phyloP scores from a whole-genome alignment of 495 filamentous ascomycete species.

The Apodospora peruviana region DNA sequence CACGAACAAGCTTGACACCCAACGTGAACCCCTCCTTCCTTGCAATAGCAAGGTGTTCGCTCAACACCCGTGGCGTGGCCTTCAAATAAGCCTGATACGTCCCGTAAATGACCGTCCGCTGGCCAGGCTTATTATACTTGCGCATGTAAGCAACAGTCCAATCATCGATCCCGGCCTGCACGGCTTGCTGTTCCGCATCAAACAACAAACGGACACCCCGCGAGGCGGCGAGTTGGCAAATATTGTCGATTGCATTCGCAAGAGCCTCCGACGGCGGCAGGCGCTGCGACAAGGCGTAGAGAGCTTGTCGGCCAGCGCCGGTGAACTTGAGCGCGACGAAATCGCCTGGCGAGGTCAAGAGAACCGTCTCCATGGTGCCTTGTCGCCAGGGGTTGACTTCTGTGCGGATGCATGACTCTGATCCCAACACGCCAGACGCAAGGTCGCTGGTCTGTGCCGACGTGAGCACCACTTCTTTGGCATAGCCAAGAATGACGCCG shows the following conservation, averaged over 20 bases:
- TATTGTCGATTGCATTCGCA: constrained; percentile 60
- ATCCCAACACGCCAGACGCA: constrained; percentile 21
- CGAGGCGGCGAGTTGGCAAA: constrained; percentile 70
- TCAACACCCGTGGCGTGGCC: constrained; percentile 58
- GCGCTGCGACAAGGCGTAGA: constrained; percentile 55
- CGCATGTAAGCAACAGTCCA: constrained; percentile 80
- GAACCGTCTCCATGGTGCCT: constrained; percentile 71
- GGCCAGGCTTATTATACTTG: constrained; percentile 59
- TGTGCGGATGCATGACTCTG: constrained; percentile 40
- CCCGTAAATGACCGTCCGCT: constrained; percentile 55
- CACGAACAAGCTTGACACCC: constrained; percentile 87
- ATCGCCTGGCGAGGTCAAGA: constrained; percentile 67
- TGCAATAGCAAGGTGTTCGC: constrained; percentile 61
- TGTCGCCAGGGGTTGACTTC: constrained; percentile 70
- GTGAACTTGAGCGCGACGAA: constrained; percentile 92
- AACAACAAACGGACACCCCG: constrained; percentile 73
- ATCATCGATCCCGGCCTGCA: constrained; percentile 77
- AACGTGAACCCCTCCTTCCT: constrained; percentile 65
- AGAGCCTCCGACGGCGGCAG: constrained; percentile 57
- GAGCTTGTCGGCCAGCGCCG: constrained; percentile 76
- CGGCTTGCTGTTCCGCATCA: constrained; percentile 79
- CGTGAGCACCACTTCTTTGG: constrained; percentile 62
- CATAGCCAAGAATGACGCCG: constrained; percentile 75
- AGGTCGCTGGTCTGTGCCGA: constrained; percentile 42
- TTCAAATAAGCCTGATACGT: constrained; percentile 80